Conservation (phyloP, 2,329 filamentous ascomycete species). For the Metarhizium robertsii region DNA sequence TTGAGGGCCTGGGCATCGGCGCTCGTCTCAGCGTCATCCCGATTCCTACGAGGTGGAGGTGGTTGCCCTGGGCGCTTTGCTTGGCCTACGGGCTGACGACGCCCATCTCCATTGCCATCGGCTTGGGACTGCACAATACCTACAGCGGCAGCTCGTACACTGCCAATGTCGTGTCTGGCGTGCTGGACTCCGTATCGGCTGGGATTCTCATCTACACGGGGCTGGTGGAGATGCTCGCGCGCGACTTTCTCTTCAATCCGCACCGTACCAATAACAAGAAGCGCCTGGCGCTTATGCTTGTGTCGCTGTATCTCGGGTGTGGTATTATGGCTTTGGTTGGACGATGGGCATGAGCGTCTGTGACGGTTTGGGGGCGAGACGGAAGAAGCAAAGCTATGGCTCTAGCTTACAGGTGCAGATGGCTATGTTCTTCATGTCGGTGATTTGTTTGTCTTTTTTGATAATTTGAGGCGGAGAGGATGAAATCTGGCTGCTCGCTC, state of each 20-base stretch:
- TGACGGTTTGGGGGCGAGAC: neutral
- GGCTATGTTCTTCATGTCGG: too few relatives aligned
- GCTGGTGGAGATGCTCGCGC: constrained; percentile 75
- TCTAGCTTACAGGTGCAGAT: too few relatives aligned
- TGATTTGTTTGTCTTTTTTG: too few relatives aligned
- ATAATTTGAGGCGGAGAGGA: too few relatives aligned
- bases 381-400: too few relatives aligned
- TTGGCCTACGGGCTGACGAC: constrained; percentile 40
- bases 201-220: constrained; percentile 85
- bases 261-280: constrained; percentile 53
- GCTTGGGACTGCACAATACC: constrained; percentile 31
- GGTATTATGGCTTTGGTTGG: constrained; percentile 29
- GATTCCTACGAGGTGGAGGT: constrained; percentile 30
- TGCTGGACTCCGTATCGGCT: constrained; percentile 75
- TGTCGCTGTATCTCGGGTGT: constrained; percentile 56
- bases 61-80: constrained; percentile 41
- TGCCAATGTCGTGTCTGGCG: constrained; percentile 61
- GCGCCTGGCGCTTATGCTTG: constrained; percentile 45
- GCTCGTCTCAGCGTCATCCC: constrained; percentile 49
- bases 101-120: constrained; percentile 40
- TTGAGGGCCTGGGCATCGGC: constrained; percentile 54
- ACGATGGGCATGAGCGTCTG: constrained; percentile 3
- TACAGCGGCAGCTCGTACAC: constrained; percentile 14
- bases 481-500: too few relatives aligned
- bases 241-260: constrained; percentile 75